phyloP scores from a whole-genome alignment of 306 rosid species.

The Medicago truncatula region DNA sequence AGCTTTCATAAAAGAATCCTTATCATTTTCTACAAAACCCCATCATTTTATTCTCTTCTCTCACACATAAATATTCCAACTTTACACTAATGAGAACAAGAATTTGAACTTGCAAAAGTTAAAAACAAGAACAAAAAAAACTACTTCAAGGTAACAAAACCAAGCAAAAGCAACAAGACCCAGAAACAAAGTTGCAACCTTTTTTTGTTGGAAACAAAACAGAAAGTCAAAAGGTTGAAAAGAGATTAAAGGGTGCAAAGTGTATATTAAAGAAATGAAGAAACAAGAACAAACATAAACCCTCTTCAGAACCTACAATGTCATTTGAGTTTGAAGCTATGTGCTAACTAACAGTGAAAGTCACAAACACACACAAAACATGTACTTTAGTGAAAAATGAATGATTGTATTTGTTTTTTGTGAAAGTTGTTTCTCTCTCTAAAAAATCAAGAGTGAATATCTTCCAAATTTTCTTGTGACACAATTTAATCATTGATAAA shows the following conservation, averaged over 20 bases:
- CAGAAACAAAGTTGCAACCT: conserved; percentile 39
- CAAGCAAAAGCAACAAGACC: conserved; percentile 36
- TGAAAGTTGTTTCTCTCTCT: conserved; percentile 34
- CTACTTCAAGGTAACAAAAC: conserved; percentile 36
- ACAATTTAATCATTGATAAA: too few species aligned
- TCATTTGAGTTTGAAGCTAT: conserved; percentile 28
- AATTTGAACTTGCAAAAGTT: conserved; percentile 41
- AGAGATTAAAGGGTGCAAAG: conserved; percentile 28
- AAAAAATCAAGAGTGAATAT: too few species aligned
- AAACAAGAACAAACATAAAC: conserved; percentile 26
- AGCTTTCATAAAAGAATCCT: conserved; percentile 61
- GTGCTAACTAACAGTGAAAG: background rate
- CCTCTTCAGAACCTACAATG: conserved; percentile 46
- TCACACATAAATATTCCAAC: conserved; percentile 36
- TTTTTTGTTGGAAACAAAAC: conserved; percentile 17
- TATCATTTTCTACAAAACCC: conserved; percentile 56
- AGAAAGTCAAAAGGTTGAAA: conserved; percentile 36
- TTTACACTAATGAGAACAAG: conserved; percentile 48
- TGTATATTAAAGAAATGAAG: conserved; percentile 1
- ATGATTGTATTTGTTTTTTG: conserved; percentile 18
- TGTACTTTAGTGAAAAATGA: conserved; percentile 17
- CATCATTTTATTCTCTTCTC: conserved; percentile 34
- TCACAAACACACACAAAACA: conserved; percentile 1
- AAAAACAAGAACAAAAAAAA: conserved; percentile 5
- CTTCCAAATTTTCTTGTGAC: too few species aligned